These are phyloP conservation scores for Eucalyptus regnans DNA, from an alignment of 345 rosid genomes.

Conservation along the genomic window DNA sequence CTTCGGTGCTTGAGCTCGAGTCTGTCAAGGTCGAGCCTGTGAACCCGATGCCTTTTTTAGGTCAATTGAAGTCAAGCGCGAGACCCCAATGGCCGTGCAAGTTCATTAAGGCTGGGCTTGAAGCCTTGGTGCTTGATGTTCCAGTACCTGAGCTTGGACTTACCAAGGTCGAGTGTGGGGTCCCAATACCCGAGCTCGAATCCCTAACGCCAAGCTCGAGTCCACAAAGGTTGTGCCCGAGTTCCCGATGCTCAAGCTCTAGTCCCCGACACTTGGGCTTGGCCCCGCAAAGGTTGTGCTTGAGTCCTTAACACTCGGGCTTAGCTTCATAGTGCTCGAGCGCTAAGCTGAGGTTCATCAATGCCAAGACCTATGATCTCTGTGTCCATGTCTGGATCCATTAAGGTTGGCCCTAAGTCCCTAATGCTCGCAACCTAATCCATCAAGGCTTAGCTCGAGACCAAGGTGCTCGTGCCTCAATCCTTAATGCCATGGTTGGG, in stretches of 20 bases:
- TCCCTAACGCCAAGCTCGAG: no score
- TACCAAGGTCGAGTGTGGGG: neutral
- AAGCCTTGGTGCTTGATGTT: neutral
- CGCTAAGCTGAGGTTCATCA: neutral
- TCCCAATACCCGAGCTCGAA: rapidly evolving
- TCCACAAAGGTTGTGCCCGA: rapidly evolving
- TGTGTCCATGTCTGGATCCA: rapidly evolving
- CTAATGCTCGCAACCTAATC: rapidly evolving
- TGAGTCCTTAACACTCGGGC: neutral
- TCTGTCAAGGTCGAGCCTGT: rapidly evolving
- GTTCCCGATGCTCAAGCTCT: rapidly evolving
- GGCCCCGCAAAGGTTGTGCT: neutral
- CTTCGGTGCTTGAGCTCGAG: rapidly evolving
- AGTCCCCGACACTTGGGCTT: rapidly evolving
- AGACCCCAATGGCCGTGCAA: neutral
- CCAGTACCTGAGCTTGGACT: rapidly evolving
- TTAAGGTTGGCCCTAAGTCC: neutral
- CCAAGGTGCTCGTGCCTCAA: neutral
- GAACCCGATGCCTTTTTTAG: neutral
- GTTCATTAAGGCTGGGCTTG: rapidly evolving
- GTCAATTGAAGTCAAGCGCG: rapidly evolving
- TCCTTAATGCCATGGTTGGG: neutral
- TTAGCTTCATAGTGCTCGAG: neutral
- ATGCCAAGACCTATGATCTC: rapidly evolving
- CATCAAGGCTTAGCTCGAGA: neutral